These are phyloP conservation scores for Dactylonectria macrodidyma DNA, from an alignment of 2,329 filamentous ascomycete genomes.

Conservation along the genomic window DNA sequence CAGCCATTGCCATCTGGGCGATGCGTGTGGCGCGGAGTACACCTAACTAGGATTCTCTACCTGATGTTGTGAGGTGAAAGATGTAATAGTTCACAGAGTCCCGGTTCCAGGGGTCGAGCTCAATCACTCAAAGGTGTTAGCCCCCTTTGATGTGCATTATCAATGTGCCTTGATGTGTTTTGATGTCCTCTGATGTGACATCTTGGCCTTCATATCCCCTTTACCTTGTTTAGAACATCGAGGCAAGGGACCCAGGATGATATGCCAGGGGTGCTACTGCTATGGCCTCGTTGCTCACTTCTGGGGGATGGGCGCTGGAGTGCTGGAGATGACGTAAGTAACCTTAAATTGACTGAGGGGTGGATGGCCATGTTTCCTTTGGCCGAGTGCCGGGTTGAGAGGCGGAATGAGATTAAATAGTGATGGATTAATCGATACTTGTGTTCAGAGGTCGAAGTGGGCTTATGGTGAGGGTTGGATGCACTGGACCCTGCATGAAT, in stretches of 20 bases:
- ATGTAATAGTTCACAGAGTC: not conserved
- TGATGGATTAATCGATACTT: not conserved
- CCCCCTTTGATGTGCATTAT: too few species aligned
- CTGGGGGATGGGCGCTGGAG: not conserved
- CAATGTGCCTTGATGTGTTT: not conserved
- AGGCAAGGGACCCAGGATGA: not conserved
- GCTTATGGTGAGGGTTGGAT: not conserved
- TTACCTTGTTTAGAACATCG: not conserved
- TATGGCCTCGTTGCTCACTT: not conserved
- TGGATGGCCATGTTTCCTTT: constrained; percentile 18
- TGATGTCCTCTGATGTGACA: not conserved
- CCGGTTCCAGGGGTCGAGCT: not conserved
- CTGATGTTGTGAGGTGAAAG: not conserved
- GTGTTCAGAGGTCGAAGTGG: not conserved
- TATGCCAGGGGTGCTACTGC: not conserved
- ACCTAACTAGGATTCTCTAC: not conserved
- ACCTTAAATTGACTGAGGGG: constrained; percentile 6
- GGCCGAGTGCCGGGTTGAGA: constrained; percentile 37
- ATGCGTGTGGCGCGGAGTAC: not conserved
- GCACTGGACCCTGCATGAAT: not conserved
- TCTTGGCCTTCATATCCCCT: not conserved
- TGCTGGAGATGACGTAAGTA: not conserved
- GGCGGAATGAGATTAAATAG: not conserved
- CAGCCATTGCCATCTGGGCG: not conserved
- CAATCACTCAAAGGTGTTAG: not conserved